phyloP scores from a whole-genome alignment of 306 rosid species.

The Vigna reflexopilosa region DNA sequence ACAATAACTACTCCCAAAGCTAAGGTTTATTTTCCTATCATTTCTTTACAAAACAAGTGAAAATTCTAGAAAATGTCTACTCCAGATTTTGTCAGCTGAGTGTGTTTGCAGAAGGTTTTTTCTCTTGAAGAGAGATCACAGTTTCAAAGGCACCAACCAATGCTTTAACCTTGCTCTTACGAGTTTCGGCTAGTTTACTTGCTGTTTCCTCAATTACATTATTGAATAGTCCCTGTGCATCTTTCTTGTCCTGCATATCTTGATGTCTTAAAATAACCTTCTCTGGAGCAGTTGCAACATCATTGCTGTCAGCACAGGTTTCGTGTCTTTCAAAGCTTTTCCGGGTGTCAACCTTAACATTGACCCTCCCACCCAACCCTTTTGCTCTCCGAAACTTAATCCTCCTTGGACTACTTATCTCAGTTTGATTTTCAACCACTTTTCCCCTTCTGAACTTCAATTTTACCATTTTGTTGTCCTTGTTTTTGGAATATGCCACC shows the following conservation, averaged over 20 bases:
- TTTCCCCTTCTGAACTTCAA: conserved; percentile 75
- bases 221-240: conserved; percentile 77
- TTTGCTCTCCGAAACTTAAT: conserved; percentile 75
- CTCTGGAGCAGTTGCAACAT: conserved; percentile 45
- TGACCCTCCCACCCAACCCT: conserved; percentile 52
- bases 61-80: conserved; percentile 14
- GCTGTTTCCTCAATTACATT: conserved; percentile 94
- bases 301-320: conserved; percentile 37
- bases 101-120: conserved; percentile 59
- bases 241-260: conserved; percentile 73
- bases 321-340: conserved; percentile 59
- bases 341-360: conserved; percentile 32
- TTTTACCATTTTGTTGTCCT: conserved; percentile 49
- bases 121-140: conserved; percentile 92
- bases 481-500: conserved; percentile 50
- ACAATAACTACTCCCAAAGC: conserved; percentile 44
- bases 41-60: conserved; percentile 41
- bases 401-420: conserved; percentile 63
- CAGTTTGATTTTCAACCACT: conserved; percentile 57
- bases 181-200: conserved; percentile 74
- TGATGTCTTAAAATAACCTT: conserved; percentile 81
- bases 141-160: conserved; percentile 99
- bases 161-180: conserved; percentile 97
- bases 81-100: conserved; percentile 48
- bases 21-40: conserved; percentile 51